phyloP scores from a whole-genome alignment of 768 basidiomycete species.

The Artomyces pyxidatus region DNA sequence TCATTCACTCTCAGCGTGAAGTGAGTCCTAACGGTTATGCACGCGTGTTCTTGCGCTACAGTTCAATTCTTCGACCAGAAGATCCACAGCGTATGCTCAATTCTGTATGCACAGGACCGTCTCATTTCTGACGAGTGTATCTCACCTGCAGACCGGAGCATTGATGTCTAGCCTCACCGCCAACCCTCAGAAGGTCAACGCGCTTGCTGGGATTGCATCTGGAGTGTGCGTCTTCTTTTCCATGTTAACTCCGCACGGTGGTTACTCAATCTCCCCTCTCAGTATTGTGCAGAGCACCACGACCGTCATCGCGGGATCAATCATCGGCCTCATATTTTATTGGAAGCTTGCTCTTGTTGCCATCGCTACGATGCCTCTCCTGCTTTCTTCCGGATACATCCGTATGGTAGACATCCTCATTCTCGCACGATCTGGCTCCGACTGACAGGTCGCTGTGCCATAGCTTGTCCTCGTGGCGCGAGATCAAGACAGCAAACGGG shows the following conservation, averaged over 20 bases:
- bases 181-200: constrained; percentile 78
- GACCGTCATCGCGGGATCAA: constrained; percentile 56
- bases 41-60: no score
- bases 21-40: no score
- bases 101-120: no score
- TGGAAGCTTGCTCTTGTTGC: constrained; percentile 78
- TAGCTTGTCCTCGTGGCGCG: constrained; percentile 81
- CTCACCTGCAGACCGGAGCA: constrained; percentile 49
- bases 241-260: background rate
- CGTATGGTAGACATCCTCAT: constrained; percentile 45
- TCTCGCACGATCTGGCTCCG: background rate
- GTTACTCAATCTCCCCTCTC: background rate
- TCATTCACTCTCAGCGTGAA: no score
- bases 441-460: background rate
- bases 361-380: constrained; percentile 61
- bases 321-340: constrained; percentile 66
- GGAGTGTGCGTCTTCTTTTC: constrained; percentile 42
- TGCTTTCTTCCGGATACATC: constrained; percentile 70
- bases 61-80: constrained; percentile 84
- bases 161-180: constrained; percentile 73
- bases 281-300: constrained; percentile 68
- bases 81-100: constrained; percentile 53
- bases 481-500: constrained; percentile 68
- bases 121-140: constrained; percentile 3
- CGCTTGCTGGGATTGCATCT: constrained; percentile 75